phyloP scores from a whole-genome alignment of 192 early-diverging fungal genomes.

The Piromyces finnis region DNA sequence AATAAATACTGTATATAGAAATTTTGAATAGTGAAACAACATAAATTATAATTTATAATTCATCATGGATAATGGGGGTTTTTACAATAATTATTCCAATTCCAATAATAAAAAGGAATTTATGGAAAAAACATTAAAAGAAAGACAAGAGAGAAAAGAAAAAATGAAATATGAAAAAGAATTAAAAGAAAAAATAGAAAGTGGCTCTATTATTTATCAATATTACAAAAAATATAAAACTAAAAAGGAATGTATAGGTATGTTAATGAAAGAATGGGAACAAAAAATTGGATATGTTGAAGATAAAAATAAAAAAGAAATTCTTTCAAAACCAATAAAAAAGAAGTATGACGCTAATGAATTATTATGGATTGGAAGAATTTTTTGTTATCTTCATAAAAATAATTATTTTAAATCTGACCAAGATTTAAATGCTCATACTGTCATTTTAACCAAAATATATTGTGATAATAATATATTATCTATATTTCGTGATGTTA shows the following conservation, averaged over 20 bases:
- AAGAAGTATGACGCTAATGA: neutral
- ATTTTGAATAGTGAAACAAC: too few species aligned
- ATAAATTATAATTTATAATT: too few species aligned
- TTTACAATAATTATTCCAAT: neutral
- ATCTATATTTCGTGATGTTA: neutral
- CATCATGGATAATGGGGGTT: neutral
- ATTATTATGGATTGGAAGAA: neutral
- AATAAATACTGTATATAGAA: too few species aligned
- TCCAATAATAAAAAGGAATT: neutral
- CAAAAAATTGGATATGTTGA: neutral
- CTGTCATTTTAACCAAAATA: neutral
- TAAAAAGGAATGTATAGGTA: neutral
- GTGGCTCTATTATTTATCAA: neutral
- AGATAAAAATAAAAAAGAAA: neutral
- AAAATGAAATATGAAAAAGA: neutral
- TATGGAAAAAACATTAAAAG: neutral
- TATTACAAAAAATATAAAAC: neutral
- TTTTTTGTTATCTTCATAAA: neutral
- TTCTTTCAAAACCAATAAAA: neutral
- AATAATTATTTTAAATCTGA: neutral
- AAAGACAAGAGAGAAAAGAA: neutral
- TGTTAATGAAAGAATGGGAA: neutral
- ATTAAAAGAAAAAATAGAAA: neutral
- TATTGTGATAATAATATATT: neutral
- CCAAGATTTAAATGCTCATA: neutral